Evolutionary conservation across 2,329 filamentous ascomycete species (phyloP), one percentile per base, ranked within the genome.

Genomic region (Talaromyces sp.): DNA sequence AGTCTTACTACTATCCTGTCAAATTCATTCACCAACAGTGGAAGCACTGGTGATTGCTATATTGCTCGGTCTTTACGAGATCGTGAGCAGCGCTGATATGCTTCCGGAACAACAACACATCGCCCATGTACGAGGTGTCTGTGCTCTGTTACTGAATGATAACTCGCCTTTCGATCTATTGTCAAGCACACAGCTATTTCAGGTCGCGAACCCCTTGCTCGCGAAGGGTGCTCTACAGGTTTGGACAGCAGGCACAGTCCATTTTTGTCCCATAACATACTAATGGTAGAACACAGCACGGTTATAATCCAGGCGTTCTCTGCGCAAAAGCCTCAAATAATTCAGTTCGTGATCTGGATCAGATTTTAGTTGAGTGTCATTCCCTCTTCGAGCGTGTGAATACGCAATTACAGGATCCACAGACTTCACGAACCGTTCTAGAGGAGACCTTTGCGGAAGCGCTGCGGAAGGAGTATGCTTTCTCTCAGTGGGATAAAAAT

Each of bases 1-100:
- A 5, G 40, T 43, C 40, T 11, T 34, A 22, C 19, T 34, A 36
- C 53, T 34, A 8, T 56, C 53, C n/a, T 34, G 29, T 31, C n/a
- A 38, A 13, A 5, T 22, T 1, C 31, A 38, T 31, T 31, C 53
- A 22, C 27, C 53, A 31, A 22, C 53, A 8, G 19, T 56, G 17
- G 53, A 56, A 38, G 53, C 53, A 36, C 53, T 56, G 8, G 29
- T 56, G 15, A 56, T 34, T 34, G 53, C 53, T n/a, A 22, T 56
- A 13, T 31, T 56, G 10, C 53, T 56, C 5, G 31, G n/a, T 31
- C 34, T 56, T 31, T 56, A 56, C 15, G 53, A 56, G 19, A 56
- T 56, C 27, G 53, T 56, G 27, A 56, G 53, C 31, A 38, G 31
- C 7, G 34, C 29, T 19, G 53, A 56, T 19, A 5, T 34, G 4